Evolutionary conservation across 2,329 filamentous ascomycete species (phyloP).

Genomic region (Eurotiales sp.): DNA sequence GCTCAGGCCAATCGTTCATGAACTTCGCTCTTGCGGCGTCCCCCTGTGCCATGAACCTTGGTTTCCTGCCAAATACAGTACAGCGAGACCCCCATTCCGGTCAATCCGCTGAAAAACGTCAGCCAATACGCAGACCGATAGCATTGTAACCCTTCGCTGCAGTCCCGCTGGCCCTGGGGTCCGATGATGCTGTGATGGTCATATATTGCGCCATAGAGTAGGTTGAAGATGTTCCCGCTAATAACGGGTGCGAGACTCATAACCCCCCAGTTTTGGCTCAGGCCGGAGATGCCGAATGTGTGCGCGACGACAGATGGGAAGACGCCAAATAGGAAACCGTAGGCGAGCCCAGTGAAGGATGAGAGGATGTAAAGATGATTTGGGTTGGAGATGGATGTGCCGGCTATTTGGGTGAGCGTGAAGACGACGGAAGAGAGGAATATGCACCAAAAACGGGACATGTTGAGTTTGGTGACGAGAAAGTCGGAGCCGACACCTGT

Average conservation of each 20-base stretch:
- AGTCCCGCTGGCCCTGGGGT: slow-evolving; percentile 67
- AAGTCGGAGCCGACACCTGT: slow-evolving; percentile 84
- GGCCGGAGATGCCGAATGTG: slow-evolving; percentile 81
- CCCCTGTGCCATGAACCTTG: slow-evolving; percentile 21
- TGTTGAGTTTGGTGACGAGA: slow-evolving; percentile 73
- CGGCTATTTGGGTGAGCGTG: slow-evolving; percentile 71
- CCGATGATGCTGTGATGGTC: slow-evolving; percentile 72
- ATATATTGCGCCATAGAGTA: slow-evolving; percentile 81
- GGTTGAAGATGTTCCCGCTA: slow-evolving; percentile 86
- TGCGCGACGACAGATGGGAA: slow-evolving; percentile 87
- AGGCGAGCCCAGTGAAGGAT: slow-evolving; percentile 77
- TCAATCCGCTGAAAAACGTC: slow-evolving; percentile 67
- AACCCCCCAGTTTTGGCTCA: slow-evolving; percentile 94
- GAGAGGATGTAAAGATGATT: slow-evolving; percentile 74
- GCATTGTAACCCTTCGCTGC: slow-evolving; percentile 72
- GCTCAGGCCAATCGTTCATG: slow-evolving; percentile 32
- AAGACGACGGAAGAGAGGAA: slow-evolving; percentile 75
- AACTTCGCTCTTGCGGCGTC: slow-evolving; percentile 24
- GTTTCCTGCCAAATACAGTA: slow-evolving; percentile 47
- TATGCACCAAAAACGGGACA: slow-evolving; percentile 88
- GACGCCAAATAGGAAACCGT: slow-evolving; percentile 91
- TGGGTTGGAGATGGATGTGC: slow-evolving; percentile 71
- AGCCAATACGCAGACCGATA: slow-evolving; percentile 78
- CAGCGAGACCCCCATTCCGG: slow-evolving; percentile 66
- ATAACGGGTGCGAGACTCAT: slow-evolving; percentile 88